Percentiles rank a stretch among this genome's conserved stretches.
phyloP scores from a whole-genome alignment of 257 asterid species.

The Coffea canephora region DNA sequence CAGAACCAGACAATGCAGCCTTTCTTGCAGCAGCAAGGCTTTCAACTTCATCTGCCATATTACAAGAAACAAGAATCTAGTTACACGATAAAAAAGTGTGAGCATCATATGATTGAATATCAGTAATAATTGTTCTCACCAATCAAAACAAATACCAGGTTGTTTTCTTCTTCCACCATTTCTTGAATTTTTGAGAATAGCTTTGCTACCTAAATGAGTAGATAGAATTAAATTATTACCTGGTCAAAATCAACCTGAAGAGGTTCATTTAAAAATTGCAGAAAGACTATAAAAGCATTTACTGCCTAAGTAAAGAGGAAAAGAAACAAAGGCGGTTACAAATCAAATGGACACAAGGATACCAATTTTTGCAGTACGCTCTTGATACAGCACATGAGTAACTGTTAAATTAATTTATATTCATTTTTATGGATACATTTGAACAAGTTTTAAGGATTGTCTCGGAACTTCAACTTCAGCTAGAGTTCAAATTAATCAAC shows the following conservation, averaged over 20 bases:
- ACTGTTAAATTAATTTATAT: background rate
- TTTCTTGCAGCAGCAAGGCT: conserved; percentile 99
- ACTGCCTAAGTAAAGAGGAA: background rate
- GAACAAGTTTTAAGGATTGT: background rate
- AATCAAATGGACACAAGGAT: background rate
- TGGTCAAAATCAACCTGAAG: background rate
- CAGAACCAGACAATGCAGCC: conserved; percentile 97
- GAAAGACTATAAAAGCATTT: background rate
- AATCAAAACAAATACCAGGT: conserved; percentile 87
- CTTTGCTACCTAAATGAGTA: conserved; percentile 75
- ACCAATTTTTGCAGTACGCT: no score
- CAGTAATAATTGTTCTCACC: conserved; percentile 54
- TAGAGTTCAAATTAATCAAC: background rate
- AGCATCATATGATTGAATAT: conserved; percentile 13
- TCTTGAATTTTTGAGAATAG: conserved; percentile 91
- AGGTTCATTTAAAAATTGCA: background rate
- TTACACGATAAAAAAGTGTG: conserved; percentile 6
- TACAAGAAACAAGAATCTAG: conserved; percentile 15
- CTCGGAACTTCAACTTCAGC: background rate
- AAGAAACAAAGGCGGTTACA: background rate
- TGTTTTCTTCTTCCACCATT: conserved; percentile 95
- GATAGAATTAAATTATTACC: background rate
- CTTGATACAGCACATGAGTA: background rate
- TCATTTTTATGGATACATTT: background rate
- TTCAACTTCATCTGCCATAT: conserved; percentile 87